Evolutionary conservation across 1,139 yeast genomes (phyloP).

Genomic region (Scheffersomyces parashehatae): DNA sequence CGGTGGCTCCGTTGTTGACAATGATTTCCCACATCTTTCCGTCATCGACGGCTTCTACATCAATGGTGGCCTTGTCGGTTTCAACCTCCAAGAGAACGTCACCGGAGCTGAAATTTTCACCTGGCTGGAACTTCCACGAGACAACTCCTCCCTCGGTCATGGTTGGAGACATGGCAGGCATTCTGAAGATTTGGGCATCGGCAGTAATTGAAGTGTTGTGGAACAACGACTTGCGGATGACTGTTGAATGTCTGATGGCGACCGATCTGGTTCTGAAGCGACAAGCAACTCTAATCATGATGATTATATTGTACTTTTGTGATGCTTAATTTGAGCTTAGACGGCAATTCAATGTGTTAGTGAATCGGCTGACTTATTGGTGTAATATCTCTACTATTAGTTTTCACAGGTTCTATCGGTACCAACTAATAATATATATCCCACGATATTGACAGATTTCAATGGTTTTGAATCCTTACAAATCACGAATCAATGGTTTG

Average conservation of each 20-base stretch:
- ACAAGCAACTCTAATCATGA: slow-evolving; percentile 18
- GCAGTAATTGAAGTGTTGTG: slow-evolving; percentile 20
- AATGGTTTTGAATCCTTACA: too few species aligned
- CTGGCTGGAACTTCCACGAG: slow-evolving; percentile 87
- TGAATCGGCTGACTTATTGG: too few species aligned
- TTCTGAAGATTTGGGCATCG: slow-evolving; percentile 65
- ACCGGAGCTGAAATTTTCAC: slow-evolving; percentile 77
- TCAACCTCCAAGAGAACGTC: slow-evolving; percentile 88
- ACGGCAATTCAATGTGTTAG: neutral
- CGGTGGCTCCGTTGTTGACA: slow-evolving; percentile 68
- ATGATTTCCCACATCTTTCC: slow-evolving; percentile 84
- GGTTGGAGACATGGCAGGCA: slow-evolving; percentile 99
- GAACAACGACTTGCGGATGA: slow-evolving; percentile 8
- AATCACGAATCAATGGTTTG: too few species aligned
- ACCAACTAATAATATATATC: too few species aligned
- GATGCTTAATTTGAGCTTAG: slow-evolving; percentile 6
- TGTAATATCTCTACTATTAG: too few species aligned
- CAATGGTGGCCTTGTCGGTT: slow-evolving; percentile 91
- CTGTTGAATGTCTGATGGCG: slow-evolving; percentile 8
- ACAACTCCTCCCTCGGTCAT: slow-evolving; percentile 98
- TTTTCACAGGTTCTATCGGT: too few species aligned
- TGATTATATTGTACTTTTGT: slow-evolving; percentile 7
- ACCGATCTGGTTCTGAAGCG: slow-evolving; percentile 3
- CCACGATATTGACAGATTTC: too few species aligned
- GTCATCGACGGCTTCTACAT: slow-evolving; percentile 92